Evolutionary conservation across 495 filamentous ascomycete species (phyloP), one percentile per base, ranked within the genome.

Genomic region (Talaromyces adpressus): DNA sequence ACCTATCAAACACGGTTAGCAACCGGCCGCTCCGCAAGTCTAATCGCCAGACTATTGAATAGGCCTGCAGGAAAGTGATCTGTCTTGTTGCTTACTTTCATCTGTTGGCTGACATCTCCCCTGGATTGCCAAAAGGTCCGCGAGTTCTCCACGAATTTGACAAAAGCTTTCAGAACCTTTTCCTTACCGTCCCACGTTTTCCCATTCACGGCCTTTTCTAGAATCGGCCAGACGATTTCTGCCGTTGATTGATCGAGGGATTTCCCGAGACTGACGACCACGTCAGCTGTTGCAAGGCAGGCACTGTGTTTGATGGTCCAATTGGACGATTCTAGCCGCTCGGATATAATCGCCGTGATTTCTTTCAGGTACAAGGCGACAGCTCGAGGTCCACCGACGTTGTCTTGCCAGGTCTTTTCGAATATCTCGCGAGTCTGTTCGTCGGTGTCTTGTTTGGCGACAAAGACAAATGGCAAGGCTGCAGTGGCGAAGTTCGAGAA

Each of bases 181-280:
- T 97, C 94, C 75, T 98, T 98, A 8, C 91, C 92, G 9, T 90
- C 86, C 84, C 96, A 98, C 4, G 92, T 96, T 76, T 95, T 97
- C 22, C 95, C 88, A 16, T 83, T 80, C 59, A 96, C 70, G 2
- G 92, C 87, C 68, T 87, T 89, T 51, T 96, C 90, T 23, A 96
- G 78, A 0, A 87, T 84, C 0, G 91, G 91, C 91, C 92, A 98
- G 20, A 97, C 68, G 11, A 80, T 76, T 67, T 83, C 78, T 32
- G 89, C 79, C 52, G 88, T 85, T 7, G 71, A 54, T 32, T 78
- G 72, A 66, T 78, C 77, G 18, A 91, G 81, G 61, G 87, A 83
- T 12, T 70, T 73, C 34, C 85, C 84, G 22, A 87, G 75, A 6
- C 84, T 85, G 29, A 74, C 82, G 23, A 90, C 82, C n/a, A 85